These are phyloP conservation scores for Aspergillus sp. DNA, from an alignment of 2,329 filamentous ascomycete genomes.

Conservation along the genomic window DNA sequence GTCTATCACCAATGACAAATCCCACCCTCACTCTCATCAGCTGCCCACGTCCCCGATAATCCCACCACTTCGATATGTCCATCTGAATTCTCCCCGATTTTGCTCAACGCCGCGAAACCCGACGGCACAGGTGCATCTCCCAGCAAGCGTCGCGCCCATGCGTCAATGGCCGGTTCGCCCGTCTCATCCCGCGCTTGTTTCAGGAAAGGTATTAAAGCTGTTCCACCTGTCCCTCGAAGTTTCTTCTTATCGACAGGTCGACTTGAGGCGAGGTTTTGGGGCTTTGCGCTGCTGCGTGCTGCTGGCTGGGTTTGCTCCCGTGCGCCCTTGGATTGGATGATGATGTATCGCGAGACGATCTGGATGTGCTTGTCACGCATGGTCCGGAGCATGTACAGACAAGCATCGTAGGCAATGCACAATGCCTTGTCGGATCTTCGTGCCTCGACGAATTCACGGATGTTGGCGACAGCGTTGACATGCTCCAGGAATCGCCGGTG, in stretches of 20 bases:
- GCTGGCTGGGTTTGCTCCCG: constrained; percentile 45
- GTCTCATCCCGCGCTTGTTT: constrained; percentile 97
- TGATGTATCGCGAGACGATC: constrained; percentile 92
- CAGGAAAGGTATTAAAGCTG: constrained; percentile 86
- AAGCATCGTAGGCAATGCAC: constrained; percentile 80
- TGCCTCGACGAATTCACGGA: constrained; percentile 70
- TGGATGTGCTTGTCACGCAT: constrained; percentile 93
- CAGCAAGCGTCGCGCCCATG: constrained; percentile 54
- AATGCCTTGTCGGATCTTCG: constrained; percentile 58
- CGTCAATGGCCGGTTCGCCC: constrained; percentile 75
- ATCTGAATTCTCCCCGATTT: constrained; percentile 47
- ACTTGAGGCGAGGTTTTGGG: constrained; percentile 49
- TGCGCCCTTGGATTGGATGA: constrained; percentile 74
- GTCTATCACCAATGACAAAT: constrained; percentile 47
- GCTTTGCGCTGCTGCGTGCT: constrained; percentile 45
- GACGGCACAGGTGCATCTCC: constrained; percentile 43
- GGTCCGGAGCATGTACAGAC: constrained; percentile 67
- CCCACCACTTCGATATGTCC: constrained; percentile 58
- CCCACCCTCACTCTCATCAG: constrained; percentile 69
- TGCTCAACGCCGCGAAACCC: constrained; percentile 42
- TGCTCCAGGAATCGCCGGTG: constrained; percentile 85
- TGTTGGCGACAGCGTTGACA: constrained; percentile 72
- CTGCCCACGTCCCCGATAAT: constrained; percentile 78
- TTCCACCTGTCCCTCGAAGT: constrained; percentile 85
- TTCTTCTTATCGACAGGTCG: constrained; percentile 47